A percentile compares a stretch with the other conserved stretches of the same genome.
These are phyloP conservation scores for Saprolegnia diclina DNA, from an alignment of 352 stramenopile genomes.

Conservation along the genomic window DNA sequence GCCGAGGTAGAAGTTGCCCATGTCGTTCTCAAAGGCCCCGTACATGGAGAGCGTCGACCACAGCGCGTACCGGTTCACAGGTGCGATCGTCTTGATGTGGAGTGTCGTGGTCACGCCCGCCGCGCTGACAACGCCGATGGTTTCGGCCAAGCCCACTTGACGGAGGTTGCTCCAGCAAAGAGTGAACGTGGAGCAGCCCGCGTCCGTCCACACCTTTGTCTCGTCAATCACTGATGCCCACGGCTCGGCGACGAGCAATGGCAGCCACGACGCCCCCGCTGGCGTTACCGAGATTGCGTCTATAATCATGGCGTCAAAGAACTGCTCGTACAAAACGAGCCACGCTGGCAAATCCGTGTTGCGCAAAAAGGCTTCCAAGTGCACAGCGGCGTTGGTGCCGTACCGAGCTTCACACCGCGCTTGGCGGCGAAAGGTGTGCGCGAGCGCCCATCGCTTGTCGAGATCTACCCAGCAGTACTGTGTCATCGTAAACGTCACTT, in stretches of 20 bases:
- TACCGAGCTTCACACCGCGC: slow-evolving; percentile 1
- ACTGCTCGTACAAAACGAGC: neutral
- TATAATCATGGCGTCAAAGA: neutral
- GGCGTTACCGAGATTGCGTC: neutral
- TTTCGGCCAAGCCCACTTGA: slow-evolving; percentile 8
- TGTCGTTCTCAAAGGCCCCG: slow-evolving; percentile 12
- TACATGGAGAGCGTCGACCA: slow-evolving; percentile 17
- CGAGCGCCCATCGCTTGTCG: slow-evolving; percentile 9
- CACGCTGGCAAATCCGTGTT: slow-evolving; percentile 8
- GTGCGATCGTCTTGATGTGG: slow-evolving; percentile 24
- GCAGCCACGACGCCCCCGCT: neutral
- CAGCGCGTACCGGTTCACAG: neutral
- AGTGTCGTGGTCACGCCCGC: neutral
- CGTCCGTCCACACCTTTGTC: neutral
- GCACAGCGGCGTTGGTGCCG: slow-evolving; percentile 7
- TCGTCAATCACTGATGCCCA: neutral
- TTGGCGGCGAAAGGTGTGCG: slow-evolving; percentile 7
- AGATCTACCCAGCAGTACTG: slow-evolving; percentile 24
- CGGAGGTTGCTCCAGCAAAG: slow-evolving; percentile 13
- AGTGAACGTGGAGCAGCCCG: neutral
- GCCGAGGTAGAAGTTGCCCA: slow-evolving; percentile 14
- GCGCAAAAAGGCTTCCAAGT: slow-evolving; percentile 17
- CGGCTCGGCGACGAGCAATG: neutral
- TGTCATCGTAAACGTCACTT: neutral
- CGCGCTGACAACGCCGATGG: neutral